Percentiles rank a stretch among this genome's conserved stretches.
Evolutionary conservation across 192 early-diverging fungal genomes (phyloP).

Genomic region (Geranomyces variabilis): DNA sequence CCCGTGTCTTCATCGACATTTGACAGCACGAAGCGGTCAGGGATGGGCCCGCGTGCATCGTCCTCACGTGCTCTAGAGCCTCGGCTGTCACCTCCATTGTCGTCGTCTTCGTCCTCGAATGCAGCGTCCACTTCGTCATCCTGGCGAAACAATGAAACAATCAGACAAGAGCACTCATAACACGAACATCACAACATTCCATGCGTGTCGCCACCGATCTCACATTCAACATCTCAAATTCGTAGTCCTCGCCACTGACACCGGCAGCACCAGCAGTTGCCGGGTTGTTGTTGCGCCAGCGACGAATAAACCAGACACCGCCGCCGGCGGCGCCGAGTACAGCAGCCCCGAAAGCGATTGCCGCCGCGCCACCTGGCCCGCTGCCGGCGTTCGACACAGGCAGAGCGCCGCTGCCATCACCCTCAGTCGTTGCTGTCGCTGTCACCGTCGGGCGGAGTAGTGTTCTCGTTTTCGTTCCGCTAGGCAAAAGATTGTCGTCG

Average conservation of each 20-base stretch:
- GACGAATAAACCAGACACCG: slow-evolving; percentile 2
- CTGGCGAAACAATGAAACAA: not conserved
- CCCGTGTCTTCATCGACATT: not conserved
- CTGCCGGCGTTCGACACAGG: slow-evolving; percentile 14
- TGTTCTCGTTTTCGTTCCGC: not conserved
- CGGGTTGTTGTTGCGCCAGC: not conserved
- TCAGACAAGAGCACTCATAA: too few species aligned
- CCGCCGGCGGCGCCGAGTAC: slow-evolving; percentile 6
- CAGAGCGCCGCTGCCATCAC: not conserved
- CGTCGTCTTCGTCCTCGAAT: slow-evolving; percentile 35
- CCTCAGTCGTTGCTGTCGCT: not conserved
- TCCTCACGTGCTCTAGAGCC: too few species aligned
- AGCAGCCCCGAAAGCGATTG: slow-evolving; percentile 5
- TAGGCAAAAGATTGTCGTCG: not conserved
- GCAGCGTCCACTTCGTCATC: slow-evolving; percentile 40
- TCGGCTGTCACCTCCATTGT: not conserved
- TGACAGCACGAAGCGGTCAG: too few species aligned
- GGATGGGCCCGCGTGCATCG: too few species aligned
- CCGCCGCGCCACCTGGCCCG: slow-evolving; percentile 1
- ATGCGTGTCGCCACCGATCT: too few species aligned
- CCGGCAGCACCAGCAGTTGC: not conserved
- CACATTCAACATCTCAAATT: slow-evolving; percentile 29
- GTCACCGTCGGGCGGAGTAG: not conserved
- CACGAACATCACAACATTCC: too few species aligned
- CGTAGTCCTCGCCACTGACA: slow-evolving; percentile 25